Percentiles rank a stretch among this genome's conserved stretches.
These are phyloP conservation scores for Zymoseptoria crescenta DNA, from an alignment of 2,329 filamentous ascomycete species.

Conservation along the genomic window DNA sequence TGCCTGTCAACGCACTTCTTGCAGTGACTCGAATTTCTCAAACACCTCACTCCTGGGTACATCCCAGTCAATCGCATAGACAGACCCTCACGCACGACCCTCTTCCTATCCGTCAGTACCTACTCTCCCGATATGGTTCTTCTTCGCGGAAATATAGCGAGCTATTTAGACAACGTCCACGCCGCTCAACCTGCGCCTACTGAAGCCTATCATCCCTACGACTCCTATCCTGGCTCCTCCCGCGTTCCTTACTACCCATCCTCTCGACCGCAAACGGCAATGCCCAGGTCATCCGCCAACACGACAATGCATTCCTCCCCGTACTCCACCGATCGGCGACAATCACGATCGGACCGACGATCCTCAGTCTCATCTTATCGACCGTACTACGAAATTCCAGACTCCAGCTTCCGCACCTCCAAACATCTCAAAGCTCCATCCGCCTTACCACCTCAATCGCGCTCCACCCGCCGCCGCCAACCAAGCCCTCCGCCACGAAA, in stretches of 20 bases:
- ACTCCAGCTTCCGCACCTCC: background rate
- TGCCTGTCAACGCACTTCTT: background rate
- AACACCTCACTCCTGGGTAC: background rate
- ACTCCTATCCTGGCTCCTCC: background rate
- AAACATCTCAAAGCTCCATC: background rate
- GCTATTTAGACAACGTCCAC: background rate
- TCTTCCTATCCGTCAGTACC: background rate
- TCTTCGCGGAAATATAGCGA: background rate
- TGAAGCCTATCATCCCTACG: background rate
- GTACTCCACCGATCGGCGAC: background rate
- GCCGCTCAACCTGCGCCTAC: background rate
- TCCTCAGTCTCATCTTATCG: background rate
- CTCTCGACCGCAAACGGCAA: background rate
- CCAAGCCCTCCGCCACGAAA: slow-evolving; percentile 8
- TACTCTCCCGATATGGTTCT: background rate
- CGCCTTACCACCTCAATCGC: background rate
- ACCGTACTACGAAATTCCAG: background rate
- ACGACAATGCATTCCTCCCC: background rate
- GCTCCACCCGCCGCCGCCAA: slow-evolving; percentile 1
- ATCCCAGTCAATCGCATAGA: background rate
- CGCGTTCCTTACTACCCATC: background rate
- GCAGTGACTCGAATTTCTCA: background rate
- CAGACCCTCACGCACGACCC: background rate
- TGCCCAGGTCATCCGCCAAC: background rate
- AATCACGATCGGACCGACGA: background rate